phyloP scores from a whole-genome alignment of 345 rosid species.

The Chamaenerion angustifolium region DNA sequence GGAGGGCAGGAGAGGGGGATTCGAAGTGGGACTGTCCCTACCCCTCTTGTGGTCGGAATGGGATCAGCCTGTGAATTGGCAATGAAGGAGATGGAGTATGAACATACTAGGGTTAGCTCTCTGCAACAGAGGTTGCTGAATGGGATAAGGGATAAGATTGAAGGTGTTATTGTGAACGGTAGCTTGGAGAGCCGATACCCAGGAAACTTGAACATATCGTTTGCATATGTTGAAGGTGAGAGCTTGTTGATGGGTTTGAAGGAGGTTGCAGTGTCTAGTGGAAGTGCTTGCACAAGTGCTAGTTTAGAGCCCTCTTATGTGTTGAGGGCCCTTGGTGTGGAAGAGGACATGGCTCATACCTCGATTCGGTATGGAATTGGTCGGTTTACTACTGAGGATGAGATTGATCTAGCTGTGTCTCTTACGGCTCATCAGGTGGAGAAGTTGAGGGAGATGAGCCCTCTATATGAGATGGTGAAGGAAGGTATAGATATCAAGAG shows the following conservation, averaged over 20 bases:
- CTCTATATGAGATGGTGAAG: slow-evolving; percentile 86
- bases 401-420: slow-evolving; percentile 70
- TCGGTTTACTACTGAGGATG: slow-evolving; percentile 81
- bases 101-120: slow-evolving; percentile 43
- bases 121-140: slow-evolving; percentile 61
- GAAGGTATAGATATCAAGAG: slow-evolving; percentile 78
- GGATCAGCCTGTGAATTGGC: slow-evolving; percentile 90
- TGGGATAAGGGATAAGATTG: slow-evolving; percentile 58
- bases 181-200: slow-evolving; percentile 63
- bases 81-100: slow-evolving; percentile 79
- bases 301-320: slow-evolving; percentile 96
- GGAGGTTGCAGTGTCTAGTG: slow-evolving; percentile 97
- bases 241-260: slow-evolving; percentile 93
- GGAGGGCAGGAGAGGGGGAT: slow-evolving; percentile 99
- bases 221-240: slow-evolving; percentile 97
- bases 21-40: slow-evolving; percentile 80
- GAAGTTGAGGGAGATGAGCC: slow-evolving; percentile 96
- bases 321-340: slow-evolving; percentile 88
- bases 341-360: slow-evolving; percentile 96
- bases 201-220: slow-evolving; percentile 80
- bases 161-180: slow-evolving; percentile 83
- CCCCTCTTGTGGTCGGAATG: slow-evolving; percentile 77
- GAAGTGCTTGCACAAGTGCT: slow-evolving; percentile 98
- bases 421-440: slow-evolving; percentile 79
- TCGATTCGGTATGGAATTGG: slow-evolving; percentile 96